Base-by-base conservation (phyloP, 2,329 filamentous ascomycete genomes). In the Fusarium pseudoanthophilum region DNA sequence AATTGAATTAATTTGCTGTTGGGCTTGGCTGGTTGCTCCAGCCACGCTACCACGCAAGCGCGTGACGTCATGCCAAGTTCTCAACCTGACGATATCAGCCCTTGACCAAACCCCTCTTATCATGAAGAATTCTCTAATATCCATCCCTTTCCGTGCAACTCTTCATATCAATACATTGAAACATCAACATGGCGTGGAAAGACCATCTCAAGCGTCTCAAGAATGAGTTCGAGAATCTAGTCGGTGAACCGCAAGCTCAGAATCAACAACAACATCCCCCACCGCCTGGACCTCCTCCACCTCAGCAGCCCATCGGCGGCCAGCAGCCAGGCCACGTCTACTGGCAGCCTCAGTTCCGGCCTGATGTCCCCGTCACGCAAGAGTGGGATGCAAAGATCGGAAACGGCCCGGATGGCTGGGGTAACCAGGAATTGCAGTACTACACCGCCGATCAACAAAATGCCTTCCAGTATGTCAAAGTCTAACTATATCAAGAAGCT, bases 391-490 rank as follows among this genome's bases (percentile, higher is more conserved):
- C 87, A 36, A 87, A 89, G 77, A 82, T 87, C 52, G 85, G 86
- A 34, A 86, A 85, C 39, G 88, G 88, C 34, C 85, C 84, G n/a
- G 85, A 89, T 75, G 88, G 89, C 42, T 91, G 89, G 89, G 89
- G 89, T 28, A 91, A 91, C 76, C 86, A 89, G 68, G 89, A 91
- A 80, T 81, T 88, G 55, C 85, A 91, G 79, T 86, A 88, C 80
- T 91, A 91, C 77, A 87, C 86, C 11, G 80, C 84, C 39, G 78
- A 81, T 16, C 78, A 83, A 2, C 76, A 81, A 9, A 90, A 90
- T 75, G 85, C 85, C 28, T 91, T 90, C 77, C 84, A 89, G 82
- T 83, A 68, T 34, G 80, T 57, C 10, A 20, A 67, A 37, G 80
- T 43, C 13, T 32, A 40, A 8, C 30, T 10, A 6, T 46, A 18